Evolutionary conservation across 305 asterid species (phyloP).

Genomic region (Fraxinus dipetala): DNA sequence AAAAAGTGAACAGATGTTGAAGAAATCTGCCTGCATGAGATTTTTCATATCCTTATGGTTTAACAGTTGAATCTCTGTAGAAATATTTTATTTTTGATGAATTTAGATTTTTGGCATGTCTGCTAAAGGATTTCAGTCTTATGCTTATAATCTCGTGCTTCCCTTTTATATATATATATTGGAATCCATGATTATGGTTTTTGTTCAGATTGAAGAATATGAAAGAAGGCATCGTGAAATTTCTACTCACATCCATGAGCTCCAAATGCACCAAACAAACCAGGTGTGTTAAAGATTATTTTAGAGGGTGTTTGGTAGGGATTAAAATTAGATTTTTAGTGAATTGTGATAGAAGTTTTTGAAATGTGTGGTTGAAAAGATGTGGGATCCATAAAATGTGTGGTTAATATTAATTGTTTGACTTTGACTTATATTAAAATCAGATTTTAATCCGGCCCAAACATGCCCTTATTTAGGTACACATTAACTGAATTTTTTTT

Average conservation of each 20-base stretch:
- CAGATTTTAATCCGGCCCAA: too few relatives aligned
- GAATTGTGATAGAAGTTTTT: too few relatives aligned
- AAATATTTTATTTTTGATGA: background rate
- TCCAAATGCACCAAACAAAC: slow-evolving; percentile 58
- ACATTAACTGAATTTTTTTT: background rate
- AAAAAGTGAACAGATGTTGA: slow-evolving; percentile 6
- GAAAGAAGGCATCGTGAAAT: slow-evolving; percentile 41
- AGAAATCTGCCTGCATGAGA: background rate
- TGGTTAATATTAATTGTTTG: too few relatives aligned
- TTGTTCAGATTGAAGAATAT: slow-evolving; percentile 51
- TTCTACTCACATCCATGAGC: slow-evolving; percentile 50
- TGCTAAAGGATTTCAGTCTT: slow-evolving; percentile 5
- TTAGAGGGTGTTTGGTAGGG: background rate
- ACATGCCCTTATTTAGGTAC: background rate
- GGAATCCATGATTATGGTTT: background rate
- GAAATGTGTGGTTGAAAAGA: too few relatives aligned
- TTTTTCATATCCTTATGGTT: slow-evolving; percentile 2
- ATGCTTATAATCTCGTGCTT: slow-evolving; percentile 3
- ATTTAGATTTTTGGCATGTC: background rate
- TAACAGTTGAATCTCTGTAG: slow-evolving; percentile 16
- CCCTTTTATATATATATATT: background rate
- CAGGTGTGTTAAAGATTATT: slow-evolving; percentile 43
- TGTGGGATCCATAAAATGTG: too few relatives aligned
- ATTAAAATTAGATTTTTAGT: too few relatives aligned
- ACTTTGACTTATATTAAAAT: too few relatives aligned